Evolutionary conservation across 2,329 filamentous ascomycete species (phyloP).

Genomic region (Falciphora oryzae): DNA sequence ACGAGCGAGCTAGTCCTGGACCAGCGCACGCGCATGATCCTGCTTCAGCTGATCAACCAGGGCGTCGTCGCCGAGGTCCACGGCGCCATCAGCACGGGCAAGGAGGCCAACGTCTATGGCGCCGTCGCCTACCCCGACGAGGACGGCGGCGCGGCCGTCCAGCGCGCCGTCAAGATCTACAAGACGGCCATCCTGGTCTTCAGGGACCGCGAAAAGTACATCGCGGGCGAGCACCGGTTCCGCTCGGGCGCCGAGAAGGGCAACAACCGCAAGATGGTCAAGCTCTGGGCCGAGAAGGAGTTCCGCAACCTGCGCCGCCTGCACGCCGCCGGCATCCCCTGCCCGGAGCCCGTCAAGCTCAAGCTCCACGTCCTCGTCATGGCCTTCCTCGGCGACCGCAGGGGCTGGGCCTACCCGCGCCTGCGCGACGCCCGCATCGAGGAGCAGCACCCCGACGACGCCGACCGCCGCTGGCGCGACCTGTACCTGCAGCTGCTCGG

Average conservation of each 20-base stretch:
- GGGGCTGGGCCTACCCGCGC: constrained; percentile 81
- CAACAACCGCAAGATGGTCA: constrained; percentile 95
- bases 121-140: constrained; percentile 61
- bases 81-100: constrained; percentile 91
- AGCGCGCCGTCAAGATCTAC: constrained; percentile 96
- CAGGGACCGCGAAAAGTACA: constrained; percentile 95
- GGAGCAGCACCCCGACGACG: constrained; percentile 45
- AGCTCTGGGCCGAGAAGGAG: constrained; percentile 98
- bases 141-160: constrained; percentile 48
- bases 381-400: constrained; percentile 83
- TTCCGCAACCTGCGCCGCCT: constrained; percentile 89
- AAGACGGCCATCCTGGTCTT: constrained; percentile 97
- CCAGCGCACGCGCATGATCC: constrained; percentile 87
- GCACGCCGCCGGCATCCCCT: constrained; percentile 77
- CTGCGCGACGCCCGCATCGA: constrained; percentile 78
- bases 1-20: constrained; percentile 94
- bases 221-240: constrained; percentile 91
- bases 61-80: constrained; percentile 86
- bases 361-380: constrained; percentile 95
- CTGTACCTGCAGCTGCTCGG: constrained; percentile 80
- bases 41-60: constrained; percentile 93
- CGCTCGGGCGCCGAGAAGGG: constrained; percentile 87
- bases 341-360: constrained; percentile 81
- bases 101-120: constrained; percentile 97
- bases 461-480: constrained; percentile 65